Evolutionary conservation across 129 eudicot species (phyloP).

Genomic region (Saposhnikovia divaricata): DNA sequence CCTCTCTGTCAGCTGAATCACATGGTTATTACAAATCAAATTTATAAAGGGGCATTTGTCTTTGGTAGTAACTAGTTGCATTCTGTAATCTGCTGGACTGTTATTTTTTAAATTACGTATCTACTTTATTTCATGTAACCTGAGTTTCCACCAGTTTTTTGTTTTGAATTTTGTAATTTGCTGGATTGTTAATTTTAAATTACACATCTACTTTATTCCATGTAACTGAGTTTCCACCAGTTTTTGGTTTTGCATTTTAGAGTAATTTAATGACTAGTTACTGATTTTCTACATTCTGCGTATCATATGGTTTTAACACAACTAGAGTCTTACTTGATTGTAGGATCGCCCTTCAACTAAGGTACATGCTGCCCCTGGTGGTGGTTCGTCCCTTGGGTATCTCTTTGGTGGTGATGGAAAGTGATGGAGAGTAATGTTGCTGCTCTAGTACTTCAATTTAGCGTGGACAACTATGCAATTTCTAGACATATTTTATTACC

Average conservation of each 20-base stretch:
- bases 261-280: neutral
- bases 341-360: conserved; percentile 40
- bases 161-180: neutral
- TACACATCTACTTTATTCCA: neutral
- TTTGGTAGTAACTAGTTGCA: neutral
- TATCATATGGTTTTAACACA: neutral
- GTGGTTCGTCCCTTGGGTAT: conserved; percentile 26
- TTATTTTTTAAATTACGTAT: neutral
- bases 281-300: neutral
- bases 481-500: neutral
- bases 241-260: neutral
- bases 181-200: neutral
- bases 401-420: conserved; percentile 27
- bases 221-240: neutral
- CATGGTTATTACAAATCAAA: neutral
- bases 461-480: neutral
- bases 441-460: neutral
- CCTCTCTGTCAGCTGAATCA: neutral
- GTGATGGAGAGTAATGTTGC: neutral
- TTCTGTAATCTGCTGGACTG: neutral
- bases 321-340: conserved; percentile 1
- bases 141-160: neutral
- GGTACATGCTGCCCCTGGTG: conserved; percentile 40
- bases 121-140: neutral
- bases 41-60: neutral